Base-by-base conservation (phyloP, 306 rosid species). In the Sindora glabra region DNA sequence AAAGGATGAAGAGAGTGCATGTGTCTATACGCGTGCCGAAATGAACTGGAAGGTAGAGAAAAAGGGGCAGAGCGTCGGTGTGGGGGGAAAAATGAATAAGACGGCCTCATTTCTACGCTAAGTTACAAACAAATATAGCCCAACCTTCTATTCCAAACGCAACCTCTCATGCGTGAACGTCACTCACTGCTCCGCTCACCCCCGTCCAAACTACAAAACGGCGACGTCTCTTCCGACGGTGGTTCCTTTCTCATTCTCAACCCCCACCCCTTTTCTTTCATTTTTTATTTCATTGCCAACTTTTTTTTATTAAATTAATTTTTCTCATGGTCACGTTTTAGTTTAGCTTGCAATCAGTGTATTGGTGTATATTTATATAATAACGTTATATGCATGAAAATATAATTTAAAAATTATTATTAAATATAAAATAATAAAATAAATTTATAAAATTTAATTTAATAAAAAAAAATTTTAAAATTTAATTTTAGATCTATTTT, bases 51-150 rank as follows among this genome's bases (percentile, higher is more conserved):
- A n/a, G n/a, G n/a, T n/a, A n/a, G n/a, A n/a, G n/a, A n/a, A n/a
- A n/a, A n/a, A n/a, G n/a, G n/a, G n/a, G n/a, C n/a, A 2, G 65
- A 59, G 72, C 57, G 82, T 77, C 82, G 82, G 86, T 81, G 86
- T 56, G 49, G 10, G 19, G n/a, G n/a, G n/a, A n/a, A 44, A 45
- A 46, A 39, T 49, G 27, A 27, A 48, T 42, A 13, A 72, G 72
- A 40, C 60, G 68, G 59, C 69, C 74, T 50, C 46, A 41, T 73
- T 56, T 77, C 57, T 68, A 66, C 82, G 82, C 82, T 50, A 80
- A 61, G 79, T 56, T 63, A 72, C 39, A 41, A 59, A 38, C 0
- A n/a, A n/a, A n/a, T n/a, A n/a, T n/a, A n/a, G n/a, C n/a, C n/a
- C n/a, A n/a, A n/a, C n/a, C n/a, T n/a, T n/a, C n/a, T n/a, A n/a